phyloP scores from a whole-genome alignment of 2,329 filamentous ascomycete species.

The Chaetomium globosum region DNA sequence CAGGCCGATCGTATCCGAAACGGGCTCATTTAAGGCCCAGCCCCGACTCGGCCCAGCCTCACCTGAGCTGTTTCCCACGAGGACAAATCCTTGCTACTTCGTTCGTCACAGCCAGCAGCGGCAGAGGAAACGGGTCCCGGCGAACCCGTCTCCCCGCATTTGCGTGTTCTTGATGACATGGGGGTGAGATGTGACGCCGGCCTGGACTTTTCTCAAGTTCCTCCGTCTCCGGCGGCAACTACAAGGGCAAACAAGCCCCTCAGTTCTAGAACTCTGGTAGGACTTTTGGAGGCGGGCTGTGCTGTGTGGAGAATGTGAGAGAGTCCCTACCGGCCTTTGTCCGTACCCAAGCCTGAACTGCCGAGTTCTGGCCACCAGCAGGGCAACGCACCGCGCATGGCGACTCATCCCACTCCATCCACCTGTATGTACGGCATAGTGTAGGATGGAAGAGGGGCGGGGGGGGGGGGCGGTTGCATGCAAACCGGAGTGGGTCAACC shows the following conservation, averaged over 20 bases:
- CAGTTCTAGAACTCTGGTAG: background rate
- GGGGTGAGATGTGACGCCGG: background rate
- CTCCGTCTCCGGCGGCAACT: background rate
- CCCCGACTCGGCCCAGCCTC: slow-evolving; percentile 12
- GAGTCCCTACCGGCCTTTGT: background rate
- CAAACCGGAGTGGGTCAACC: background rate
- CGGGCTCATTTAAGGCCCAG: background rate
- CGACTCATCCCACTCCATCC: background rate
- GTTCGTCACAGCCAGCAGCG: background rate
- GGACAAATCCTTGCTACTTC: slow-evolving; percentile 10
- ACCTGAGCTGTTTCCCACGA: slow-evolving; percentile 15
- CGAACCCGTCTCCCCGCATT: background rate
- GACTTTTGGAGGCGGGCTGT: background rate
- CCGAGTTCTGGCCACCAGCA: background rate
- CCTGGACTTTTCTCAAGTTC: background rate
- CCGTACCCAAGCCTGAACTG: background rate
- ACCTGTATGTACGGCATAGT: background rate
- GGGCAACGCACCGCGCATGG: background rate
- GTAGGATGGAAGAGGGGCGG: background rate
- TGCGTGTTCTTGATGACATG: background rate
- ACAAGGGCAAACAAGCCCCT: background rate
- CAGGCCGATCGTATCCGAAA: background rate
- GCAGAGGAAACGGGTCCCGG: background rate
- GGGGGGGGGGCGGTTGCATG: background rate
- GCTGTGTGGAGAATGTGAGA: background rate